Evolutionary conservation across 805 yeast species (phyloP).

Genomic region (Brettanomyces anomalus): DNA sequence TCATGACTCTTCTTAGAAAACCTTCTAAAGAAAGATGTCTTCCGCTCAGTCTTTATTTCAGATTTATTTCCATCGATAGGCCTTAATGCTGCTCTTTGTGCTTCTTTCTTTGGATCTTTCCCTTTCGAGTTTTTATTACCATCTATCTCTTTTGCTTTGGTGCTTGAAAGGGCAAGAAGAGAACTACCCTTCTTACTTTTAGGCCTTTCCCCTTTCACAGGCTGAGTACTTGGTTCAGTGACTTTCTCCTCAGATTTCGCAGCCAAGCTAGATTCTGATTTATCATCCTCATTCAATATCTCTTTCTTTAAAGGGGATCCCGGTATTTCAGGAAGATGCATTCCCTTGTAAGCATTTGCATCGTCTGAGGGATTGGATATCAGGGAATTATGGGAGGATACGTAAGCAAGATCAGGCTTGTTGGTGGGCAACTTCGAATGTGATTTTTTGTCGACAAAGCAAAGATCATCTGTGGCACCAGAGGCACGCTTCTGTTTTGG

Average conservation of each 20-base stretch:
- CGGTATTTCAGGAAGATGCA: conserved; percentile 40
- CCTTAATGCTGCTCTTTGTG: neutral
- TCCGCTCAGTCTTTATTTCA: conserved; percentile 22
- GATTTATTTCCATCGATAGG: neutral
- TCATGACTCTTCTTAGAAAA: conserved; percentile 2
- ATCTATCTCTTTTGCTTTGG: neutral
- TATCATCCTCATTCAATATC: conserved; percentile 4
- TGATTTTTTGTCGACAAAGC: conserved; percentile 26
- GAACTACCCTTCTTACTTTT: neutral
- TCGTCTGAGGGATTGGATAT: conserved; percentile 29
- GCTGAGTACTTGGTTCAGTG: conserved; percentile 16
- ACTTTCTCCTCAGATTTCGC: conserved; percentile 6
- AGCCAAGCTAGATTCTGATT: conserved; percentile 6
- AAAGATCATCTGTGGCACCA: conserved; percentile 17
- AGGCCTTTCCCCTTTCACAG: neutral
- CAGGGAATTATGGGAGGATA: conserved; percentile 32
- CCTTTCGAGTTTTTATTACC: neutral
- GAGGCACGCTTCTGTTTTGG: conserved; percentile 2
- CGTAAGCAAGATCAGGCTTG: conserved; percentile 15
- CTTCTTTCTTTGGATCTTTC: neutral
- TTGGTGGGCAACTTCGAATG: conserved; percentile 6
- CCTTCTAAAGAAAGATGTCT: conserved; percentile 21
- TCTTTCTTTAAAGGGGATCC: conserved; percentile 25
- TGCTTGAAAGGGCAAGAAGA: neutral
- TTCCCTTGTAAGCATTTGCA: conserved; percentile 34